These are phyloP conservation scores for Penicillium parvum DNA, from an alignment of 495 filamentous ascomycete species.

Conservation along the genomic window DNA sequence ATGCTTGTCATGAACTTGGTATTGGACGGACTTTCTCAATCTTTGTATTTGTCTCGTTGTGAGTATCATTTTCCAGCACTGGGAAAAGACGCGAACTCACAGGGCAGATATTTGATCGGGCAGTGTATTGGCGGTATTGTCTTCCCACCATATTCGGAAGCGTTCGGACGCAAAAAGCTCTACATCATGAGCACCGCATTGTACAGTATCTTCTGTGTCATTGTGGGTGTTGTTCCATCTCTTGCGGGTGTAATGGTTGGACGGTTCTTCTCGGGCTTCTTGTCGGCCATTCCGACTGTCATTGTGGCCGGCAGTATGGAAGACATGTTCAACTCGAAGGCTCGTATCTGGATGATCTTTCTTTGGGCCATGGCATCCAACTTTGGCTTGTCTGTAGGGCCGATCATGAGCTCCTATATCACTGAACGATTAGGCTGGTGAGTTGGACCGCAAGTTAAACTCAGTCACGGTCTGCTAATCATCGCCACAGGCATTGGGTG, in stretches of 20 bases:
- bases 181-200: constrained; percentile 38
- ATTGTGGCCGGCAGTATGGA: constrained; percentile 46
- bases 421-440: constrained; percentile 33
- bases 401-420: constrained; percentile 42
- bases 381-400: constrained; percentile 37
- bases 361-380: constrained; percentile 36
- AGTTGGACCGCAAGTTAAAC: too few species aligned
- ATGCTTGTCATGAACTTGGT: constrained; percentile 17
- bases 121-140: constrained; percentile 45
- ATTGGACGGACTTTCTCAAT: constrained; percentile 16
- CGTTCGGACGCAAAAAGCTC: constrained; percentile 40
- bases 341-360: constrained; percentile 45
- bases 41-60: constrained; percentile 30
- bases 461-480: too few species aligned
- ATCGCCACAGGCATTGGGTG: constrained; percentile 34
- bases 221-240: constrained; percentile 29
- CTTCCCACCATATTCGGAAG: constrained; percentile 45
- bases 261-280: constrained; percentile 39
- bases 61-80: constrained; percentile 3
- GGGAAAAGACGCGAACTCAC: constrained; percentile 12
- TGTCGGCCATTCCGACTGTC: constrained; percentile 42
- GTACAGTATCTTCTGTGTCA: constrained; percentile 33
- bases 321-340: constrained; percentile 42
- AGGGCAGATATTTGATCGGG: constrained; percentile 34
- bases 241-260: constrained; percentile 28